Base-by-base conservation (phyloP, 2,329 filamentous ascomycete species). In the Tricladium varicosporioides region DNA sequence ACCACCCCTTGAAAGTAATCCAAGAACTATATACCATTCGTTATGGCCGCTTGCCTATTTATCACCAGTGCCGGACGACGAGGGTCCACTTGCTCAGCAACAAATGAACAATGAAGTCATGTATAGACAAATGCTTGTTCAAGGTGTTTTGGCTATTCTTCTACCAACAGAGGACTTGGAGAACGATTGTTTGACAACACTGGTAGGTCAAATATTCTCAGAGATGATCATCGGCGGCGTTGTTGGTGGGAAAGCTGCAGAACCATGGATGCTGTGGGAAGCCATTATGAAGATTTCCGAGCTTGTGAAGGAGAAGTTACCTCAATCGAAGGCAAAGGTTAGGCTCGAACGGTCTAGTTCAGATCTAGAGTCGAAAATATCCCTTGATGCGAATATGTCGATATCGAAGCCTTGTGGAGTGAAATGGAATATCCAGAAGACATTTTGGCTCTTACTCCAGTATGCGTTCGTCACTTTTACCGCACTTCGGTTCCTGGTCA, bases 81-180 rank as follows among this genome's bases (percentile, higher is more conserved):
- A 60, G 22, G 77, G 61, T 15, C 51, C 75, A 40, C 76, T 83
- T 60, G 74, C 78, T 22, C 71, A 78, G 57, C 77, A 83, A 55
- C 92, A 96, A 75, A 77, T 78, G 56, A 82, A 88, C 60, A 93
- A 92, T 67, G 94, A 97, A 75, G 80, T 81, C 22, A 80, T 84
- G 47, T 97, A 97, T 78, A 88, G 93, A 65, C 91, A 96, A 69
- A 78, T 97, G 56, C 79, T 97, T n/a, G 87, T 92, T 14, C 86
- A 92, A 69, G 90, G 88, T 31, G 80, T 92, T 40, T 77, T 99
- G 60, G 87, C 91, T 19, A 80, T 96, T 52, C 81, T 99, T 14
- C 80, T 99, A 16, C 94, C 94, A 9, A 94, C 92, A 14, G 93
- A 97, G 68, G 93, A 97, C 71, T 78, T 97, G 42, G 86, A 93